Conservation (phyloP, 1,284 basidiomycete species). For the Cryptococcus sp. region DNA sequence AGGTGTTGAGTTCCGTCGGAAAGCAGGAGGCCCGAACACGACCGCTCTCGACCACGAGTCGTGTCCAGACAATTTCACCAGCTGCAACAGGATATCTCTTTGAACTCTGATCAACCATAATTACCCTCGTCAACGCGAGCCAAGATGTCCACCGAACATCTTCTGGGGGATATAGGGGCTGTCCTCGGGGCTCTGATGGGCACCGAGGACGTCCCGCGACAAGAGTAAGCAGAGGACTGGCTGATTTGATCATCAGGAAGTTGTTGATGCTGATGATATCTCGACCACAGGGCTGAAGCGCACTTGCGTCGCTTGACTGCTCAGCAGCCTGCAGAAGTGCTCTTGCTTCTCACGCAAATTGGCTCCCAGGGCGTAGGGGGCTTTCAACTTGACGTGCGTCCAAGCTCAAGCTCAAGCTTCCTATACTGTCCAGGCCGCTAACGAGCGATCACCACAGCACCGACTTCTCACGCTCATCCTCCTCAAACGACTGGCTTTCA, state of each 20-base stretch:
- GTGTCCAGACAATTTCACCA: no score
- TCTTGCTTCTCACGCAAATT: slow-evolving; percentile 46
- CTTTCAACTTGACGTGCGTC: slow-evolving; percentile 47
- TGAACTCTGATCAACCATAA: no score
- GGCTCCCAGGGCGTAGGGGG: slow-evolving; percentile 49
- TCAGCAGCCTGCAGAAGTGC: slow-evolving; percentile 33
- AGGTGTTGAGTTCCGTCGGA: no score
- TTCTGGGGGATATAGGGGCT: slow-evolving; percentile 40
- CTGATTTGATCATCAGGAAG: background rate
- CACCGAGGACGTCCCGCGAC: slow-evolving; percentile 29
- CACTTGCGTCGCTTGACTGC: slow-evolving; percentile 33
- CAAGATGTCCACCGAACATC: slow-evolving; percentile 49
- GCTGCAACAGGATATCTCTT: no score
- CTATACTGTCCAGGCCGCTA: background rate
- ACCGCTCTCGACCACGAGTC: no score
- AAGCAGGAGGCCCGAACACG: no score
- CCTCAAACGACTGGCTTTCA: slow-evolving; percentile 42
- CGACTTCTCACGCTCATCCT: slow-evolving; percentile 44
- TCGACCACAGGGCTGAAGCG: slow-evolving; percentile 35
- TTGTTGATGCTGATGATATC: background rate
- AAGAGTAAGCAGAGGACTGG: slow-evolving; percentile 31
- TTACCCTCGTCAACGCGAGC: background rate
- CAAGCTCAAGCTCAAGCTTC: background rate
- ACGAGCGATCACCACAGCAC: slow-evolving; percentile 22
- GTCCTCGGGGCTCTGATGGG: slow-evolving; percentile 44